Percentiles rank a stretch among this genome's conserved stretches.
Conservation (phyloP, 192 early-diverging fungal species). For the Backusella luteola region DNA sequence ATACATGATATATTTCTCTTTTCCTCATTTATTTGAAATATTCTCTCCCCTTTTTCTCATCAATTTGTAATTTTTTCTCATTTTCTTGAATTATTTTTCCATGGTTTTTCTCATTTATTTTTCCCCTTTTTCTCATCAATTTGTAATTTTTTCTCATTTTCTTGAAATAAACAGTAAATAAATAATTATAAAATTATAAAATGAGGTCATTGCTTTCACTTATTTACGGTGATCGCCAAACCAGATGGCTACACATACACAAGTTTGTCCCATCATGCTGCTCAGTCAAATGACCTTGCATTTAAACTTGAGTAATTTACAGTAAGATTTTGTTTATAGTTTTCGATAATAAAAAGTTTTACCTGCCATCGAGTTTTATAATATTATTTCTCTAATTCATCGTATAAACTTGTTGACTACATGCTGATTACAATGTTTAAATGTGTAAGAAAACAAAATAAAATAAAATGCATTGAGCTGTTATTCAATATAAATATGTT, state of each 20-base stretch:
- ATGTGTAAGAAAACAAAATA: not conserved
- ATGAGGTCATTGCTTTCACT: not conserved
- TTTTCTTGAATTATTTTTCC: too few species aligned
- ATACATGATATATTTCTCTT: too few species aligned
- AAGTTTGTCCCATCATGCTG: not conserved
- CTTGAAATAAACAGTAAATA: too few species aligned
- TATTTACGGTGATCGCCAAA: not conserved
- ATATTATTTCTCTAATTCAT: not conserved
- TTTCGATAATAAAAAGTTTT: not conserved
- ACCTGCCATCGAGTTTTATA: too few species aligned
- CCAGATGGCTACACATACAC: not conserved
- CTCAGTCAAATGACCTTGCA: too few species aligned
- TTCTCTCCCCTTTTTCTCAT: too few species aligned
- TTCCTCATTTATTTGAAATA: too few species aligned
- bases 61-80: too few species aligned
- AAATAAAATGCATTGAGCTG: not conserved
- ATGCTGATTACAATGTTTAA: not conserved
- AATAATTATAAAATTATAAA: not conserved
- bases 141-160: too few species aligned
- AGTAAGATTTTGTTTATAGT: not conserved
- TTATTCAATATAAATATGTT: not conserved
- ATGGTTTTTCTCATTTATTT: too few species aligned
- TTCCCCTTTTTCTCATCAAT: too few species aligned
- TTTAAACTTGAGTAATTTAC: not conserved
- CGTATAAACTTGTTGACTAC: not conserved